These are phyloP conservation scores for Leishmania braziliensis DNA, from an alignment of 208 protist species.

Conservation along the genomic window DNA sequence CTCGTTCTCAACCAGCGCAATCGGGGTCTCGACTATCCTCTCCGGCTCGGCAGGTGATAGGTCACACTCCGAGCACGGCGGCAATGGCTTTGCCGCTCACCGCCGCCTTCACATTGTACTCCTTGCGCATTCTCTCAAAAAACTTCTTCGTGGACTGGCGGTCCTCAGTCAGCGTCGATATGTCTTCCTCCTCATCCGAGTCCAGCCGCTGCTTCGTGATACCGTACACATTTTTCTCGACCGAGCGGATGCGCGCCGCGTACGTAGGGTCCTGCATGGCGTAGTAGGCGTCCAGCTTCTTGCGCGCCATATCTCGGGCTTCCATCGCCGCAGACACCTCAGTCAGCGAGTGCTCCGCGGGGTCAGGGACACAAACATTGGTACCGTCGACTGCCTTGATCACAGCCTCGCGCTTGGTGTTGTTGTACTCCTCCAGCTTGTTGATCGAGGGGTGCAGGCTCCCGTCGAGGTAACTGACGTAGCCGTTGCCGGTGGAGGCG, in stretches of 20 bases:
- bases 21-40: conserved; percentile 16
- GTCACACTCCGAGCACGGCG: background rate
- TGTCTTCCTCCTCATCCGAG: conserved; percentile 37
- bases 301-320: conserved; percentile 34
- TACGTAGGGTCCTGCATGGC: conserved; percentile 50
- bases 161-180: conserved; percentile 28
- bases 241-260: conserved; percentile 40
- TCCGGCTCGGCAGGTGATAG: conserved; percentile 16
- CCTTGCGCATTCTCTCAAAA: conserved; percentile 27
- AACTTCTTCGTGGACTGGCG: conserved; percentile 34
- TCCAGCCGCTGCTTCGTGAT: conserved; percentile 29
- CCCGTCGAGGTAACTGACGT: conserved; percentile 83
- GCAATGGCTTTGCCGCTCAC: conserved; percentile 27
- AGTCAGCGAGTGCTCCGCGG: conserved; percentile 40
- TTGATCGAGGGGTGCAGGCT: conserved; percentile 37
- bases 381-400: conserved; percentile 33
- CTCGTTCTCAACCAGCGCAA: background rate
- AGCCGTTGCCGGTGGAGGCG: conserved; percentile 23
- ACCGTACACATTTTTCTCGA: conserved; percentile 45
- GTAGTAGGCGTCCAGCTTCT: conserved; percentile 65
- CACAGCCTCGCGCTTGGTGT: conserved; percentile 28
- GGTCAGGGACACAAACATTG: conserved; percentile 35
- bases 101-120: conserved; percentile 54
- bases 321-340: conserved; percentile 36
- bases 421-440: conserved; percentile 52